Evolutionary conservation across 306 rosid genomes (phyloP).

Genomic region (Sicyos baderoa): DNA sequence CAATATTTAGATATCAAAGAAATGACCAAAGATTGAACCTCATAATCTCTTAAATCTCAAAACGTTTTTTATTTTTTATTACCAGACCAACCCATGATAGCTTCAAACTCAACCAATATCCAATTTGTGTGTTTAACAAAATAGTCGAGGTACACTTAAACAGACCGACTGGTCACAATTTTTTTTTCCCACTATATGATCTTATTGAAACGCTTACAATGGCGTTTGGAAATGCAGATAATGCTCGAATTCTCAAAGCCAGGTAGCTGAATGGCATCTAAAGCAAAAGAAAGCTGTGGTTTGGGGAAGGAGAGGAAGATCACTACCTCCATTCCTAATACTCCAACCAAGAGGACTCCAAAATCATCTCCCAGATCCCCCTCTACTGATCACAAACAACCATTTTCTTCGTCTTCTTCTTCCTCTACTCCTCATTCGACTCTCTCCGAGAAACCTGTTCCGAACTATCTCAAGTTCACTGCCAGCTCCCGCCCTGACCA

Average conservation of each 20-base stretch:
- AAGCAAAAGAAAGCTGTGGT: constrained; percentile 31
- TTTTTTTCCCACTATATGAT: too few species aligned
- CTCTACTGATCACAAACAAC: not conserved
- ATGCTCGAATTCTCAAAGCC: not conserved
- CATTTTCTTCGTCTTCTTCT: constrained; percentile 13
- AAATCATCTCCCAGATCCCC: constrained; percentile 25
- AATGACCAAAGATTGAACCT: too few species aligned
- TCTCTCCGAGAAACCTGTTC: constrained; percentile 37
- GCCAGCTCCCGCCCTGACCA: constrained; percentile 41
- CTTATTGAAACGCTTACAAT: not conserved
- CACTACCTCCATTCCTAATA: constrained; percentile 24
- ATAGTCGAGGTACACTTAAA: too few species aligned
- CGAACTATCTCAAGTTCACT: constrained; percentile 62
- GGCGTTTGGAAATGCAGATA: not conserved
- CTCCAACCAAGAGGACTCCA: constrained; percentile 27
- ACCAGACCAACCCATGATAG: too few species aligned
- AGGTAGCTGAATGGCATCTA: constrained; percentile 55
- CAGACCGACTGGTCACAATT: too few species aligned
- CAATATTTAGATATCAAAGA: too few species aligned
- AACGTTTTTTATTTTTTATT: too few species aligned
- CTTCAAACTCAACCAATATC: too few species aligned
- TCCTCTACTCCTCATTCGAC: not conserved
- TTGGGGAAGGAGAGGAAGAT: constrained; percentile 50
- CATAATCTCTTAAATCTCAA: too few species aligned
- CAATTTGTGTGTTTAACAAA: too few species aligned